These are phyloP conservation scores for Pythium sukuiense DNA, from an alignment of 352 stramenopile species.

Conservation along the genomic window DNA sequence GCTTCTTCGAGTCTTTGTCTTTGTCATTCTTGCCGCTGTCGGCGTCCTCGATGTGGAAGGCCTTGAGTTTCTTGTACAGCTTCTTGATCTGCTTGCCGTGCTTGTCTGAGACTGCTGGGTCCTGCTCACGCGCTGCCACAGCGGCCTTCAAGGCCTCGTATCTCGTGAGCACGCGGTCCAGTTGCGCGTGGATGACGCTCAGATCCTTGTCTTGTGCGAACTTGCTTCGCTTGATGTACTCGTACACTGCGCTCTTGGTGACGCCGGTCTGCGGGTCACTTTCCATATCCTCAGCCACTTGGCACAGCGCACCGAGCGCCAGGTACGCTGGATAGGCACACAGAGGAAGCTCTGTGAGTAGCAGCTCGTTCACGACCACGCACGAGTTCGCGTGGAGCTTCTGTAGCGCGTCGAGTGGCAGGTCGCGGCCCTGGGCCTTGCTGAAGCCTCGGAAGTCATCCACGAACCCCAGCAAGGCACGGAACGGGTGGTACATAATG, in stretches of 20 bases:
- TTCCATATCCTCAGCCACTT: constrained; percentile 58
- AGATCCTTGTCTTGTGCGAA: constrained; percentile 60
- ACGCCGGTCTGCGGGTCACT: constrained; percentile 29
- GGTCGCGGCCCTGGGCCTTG: constrained; percentile 64
- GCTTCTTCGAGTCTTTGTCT: constrained; percentile 66
- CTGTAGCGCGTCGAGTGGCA: constrained; percentile 65
- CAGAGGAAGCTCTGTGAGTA: constrained; percentile 74
- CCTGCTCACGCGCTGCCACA: constrained; percentile 34
- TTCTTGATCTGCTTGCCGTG: constrained; percentile 72
- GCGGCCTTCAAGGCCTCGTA: constrained; percentile 40
- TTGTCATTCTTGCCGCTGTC: constrained; percentile 40
- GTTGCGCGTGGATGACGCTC: constrained; percentile 31
- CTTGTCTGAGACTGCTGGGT: constrained; percentile 35
- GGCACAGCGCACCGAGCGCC: constrained; percentile 59
- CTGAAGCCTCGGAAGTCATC: constrained; percentile 77
- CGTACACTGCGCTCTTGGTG: constrained; percentile 39
- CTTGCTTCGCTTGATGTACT: constrained; percentile 72
- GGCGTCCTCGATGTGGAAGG: constrained; percentile 63
- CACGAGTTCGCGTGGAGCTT: constrained; percentile 77
- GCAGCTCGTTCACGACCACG: constrained; percentile 71
- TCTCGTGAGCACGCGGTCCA: constrained; percentile 38
- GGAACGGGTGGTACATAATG: constrained; percentile 89
- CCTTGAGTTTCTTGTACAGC: constrained; percentile 89
- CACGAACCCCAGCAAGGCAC: constrained; percentile 76
- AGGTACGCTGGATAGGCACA: constrained; percentile 67